A percentile compares a stretch with the other conserved stretches of the same genome.
These are phyloP conservation scores for Botrytis aclada DNA, from an alignment of 2,329 filamentous ascomycete species.

Conservation along the genomic window DNA sequence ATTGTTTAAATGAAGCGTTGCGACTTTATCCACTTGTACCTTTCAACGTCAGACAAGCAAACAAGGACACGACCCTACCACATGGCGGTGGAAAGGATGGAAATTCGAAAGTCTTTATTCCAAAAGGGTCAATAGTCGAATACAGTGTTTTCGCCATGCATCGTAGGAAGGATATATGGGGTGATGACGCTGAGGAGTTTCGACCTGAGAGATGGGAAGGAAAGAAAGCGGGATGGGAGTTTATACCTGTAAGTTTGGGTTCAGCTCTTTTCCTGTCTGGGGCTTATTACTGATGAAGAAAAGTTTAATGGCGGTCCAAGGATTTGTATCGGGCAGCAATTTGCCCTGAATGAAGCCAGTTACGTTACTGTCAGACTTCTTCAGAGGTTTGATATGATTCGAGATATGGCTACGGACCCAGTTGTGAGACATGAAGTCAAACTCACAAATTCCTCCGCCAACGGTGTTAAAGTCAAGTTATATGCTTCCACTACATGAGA, in stretches of 20 bases:
- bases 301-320: conserved; percentile 23
- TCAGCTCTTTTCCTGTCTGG: not conserved
- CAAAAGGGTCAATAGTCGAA: conserved; percentile 25
- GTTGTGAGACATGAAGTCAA: conserved; percentile 44
- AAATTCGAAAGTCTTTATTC: conserved; percentile 31
- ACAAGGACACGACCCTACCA: conserved; percentile 31
- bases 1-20: conserved; percentile 50
- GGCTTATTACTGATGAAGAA: not conserved
- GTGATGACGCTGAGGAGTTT: conserved; percentile 41
- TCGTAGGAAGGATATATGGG: conserved; percentile 40
- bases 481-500: conserved; percentile 10
- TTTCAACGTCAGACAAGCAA: conserved; percentile 27
- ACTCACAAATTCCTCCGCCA: conserved; percentile 50
- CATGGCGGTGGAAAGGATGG: conserved; percentile 35
- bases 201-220: conserved; percentile 42
- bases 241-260: conserved; percentile 48
- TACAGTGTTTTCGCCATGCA: conserved; percentile 38
- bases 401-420: conserved; percentile 49
- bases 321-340: conserved; percentile 59
- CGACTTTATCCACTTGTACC: conserved; percentile 41
- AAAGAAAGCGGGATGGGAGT: conserved; percentile 40
- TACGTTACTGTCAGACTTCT: conserved; percentile 21
- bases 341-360: conserved; percentile 21
- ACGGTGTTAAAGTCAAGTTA: conserved; percentile 52
- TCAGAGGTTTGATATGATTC: conserved; percentile 21